Percentiles rank a stretch among this genome's conserved stretches.
Evolutionary conservation across 2,329 filamentous ascomycete genomes (phyloP).

Genomic region (Penicillium polonicum): DNA sequence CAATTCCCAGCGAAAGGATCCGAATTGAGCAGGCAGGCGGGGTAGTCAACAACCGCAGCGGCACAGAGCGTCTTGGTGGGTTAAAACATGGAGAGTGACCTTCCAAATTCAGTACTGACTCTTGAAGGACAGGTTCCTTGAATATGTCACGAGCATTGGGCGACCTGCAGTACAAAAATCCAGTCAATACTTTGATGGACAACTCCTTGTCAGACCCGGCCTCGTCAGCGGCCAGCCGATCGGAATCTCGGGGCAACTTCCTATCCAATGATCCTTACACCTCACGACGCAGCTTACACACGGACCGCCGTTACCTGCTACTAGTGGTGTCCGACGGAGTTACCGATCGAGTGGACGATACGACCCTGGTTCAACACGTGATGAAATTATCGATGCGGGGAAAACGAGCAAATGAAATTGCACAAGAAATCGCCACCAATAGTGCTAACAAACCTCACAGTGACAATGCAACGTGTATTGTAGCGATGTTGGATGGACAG

Average conservation of each 20-base stretch:
- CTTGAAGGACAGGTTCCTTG: slow-evolving; percentile 25
- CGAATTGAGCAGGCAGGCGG: slow-evolving; percentile 38
- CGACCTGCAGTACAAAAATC: slow-evolving; percentile 40
- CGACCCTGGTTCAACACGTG: slow-evolving; percentile 31
- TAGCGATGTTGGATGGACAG: slow-evolving; percentile 33
- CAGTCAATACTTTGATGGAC: slow-evolving; percentile 29
- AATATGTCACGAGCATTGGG: slow-evolving; percentile 41
- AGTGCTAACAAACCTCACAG: slow-evolving; percentile 21
- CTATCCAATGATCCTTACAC: slow-evolving; percentile 36
- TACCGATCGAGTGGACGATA: slow-evolving; percentile 30
- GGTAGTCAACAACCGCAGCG: slow-evolving; percentile 24
- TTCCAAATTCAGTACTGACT: background rate
- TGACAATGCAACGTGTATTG: slow-evolving; percentile 37
- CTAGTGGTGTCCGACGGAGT: slow-evolving; percentile 36
- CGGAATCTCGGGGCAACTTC: slow-evolving; percentile 29
- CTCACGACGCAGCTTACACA: slow-evolving; percentile 21
- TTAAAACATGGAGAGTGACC: background rate
- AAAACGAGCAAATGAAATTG: slow-evolving; percentile 31
- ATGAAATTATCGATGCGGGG: slow-evolving; percentile 32
- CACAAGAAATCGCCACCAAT: slow-evolving; percentile 25
- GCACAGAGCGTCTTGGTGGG: slow-evolving; percentile 33
- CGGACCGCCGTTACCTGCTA: slow-evolving; percentile 30
- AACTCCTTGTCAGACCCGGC: slow-evolving; percentile 17
- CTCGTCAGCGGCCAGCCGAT: slow-evolving; percentile 18
- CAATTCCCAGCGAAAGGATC: slow-evolving; percentile 26